Evolutionary conservation across 257 asterid species (phyloP).

Genomic region (Avicennia marina): DNA sequence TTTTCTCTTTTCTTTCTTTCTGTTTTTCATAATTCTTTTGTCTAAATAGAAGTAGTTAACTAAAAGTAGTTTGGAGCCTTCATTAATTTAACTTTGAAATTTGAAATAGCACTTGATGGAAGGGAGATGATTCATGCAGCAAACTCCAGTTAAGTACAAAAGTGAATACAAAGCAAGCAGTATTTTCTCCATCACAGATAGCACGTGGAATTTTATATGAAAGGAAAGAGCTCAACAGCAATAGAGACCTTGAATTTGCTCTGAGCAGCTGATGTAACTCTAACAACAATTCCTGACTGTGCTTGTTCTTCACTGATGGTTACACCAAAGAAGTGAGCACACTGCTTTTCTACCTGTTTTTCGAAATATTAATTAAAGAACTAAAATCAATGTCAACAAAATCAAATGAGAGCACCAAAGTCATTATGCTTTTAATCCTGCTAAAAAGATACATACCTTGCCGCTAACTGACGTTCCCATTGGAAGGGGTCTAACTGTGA

Average conservation of each 20-base stretch:
- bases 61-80: too few species aligned
- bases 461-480: conserved; percentile 90
- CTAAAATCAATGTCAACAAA: conserved; percentile 8
- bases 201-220: too few species aligned
- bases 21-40: too few species aligned
- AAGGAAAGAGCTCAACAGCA: not conserved
- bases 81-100: too few species aligned
- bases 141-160: too few species aligned
- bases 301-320: conserved; percentile 98
- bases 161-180: too few species aligned
- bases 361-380: conserved; percentile 4
- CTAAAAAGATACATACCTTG: conserved; percentile 42
- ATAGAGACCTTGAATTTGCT: conserved; percentile 85
- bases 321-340: conserved; percentile 95
- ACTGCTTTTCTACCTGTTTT: conserved; percentile 92
- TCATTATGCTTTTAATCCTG: not conserved
- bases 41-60: too few species aligned
- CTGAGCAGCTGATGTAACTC: conserved; percentile 97
- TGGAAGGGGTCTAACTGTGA: conserved; percentile 95
- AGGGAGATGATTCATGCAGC: too few species aligned
- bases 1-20: too few species aligned
- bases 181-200: too few species aligned
- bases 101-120: too few species aligned
- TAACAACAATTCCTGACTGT: conserved; percentile 79
- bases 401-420: too few species aligned